Base-by-base conservation (phyloP, 768 basidiomycete species). In the Sporobolomyces pararoseus region DNA sequence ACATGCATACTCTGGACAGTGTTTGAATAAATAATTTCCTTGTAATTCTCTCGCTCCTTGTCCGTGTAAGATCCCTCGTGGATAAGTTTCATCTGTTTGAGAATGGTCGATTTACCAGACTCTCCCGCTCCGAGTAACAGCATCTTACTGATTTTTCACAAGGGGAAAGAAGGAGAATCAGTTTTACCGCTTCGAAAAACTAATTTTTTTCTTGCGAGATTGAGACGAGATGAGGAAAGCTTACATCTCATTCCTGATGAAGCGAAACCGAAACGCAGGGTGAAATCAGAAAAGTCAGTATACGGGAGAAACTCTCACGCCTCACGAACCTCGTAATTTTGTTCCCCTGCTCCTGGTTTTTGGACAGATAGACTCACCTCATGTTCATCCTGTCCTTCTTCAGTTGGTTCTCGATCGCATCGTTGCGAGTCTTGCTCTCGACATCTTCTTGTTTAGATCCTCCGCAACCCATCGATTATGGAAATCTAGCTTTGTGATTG, bases 71-170 rank as follows among this genome's bases (percentile, higher is more conserved):
- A 88, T 66, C 89, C 89, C 73, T 93, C 89, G 79, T 94, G 89
- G 71, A 95, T 93, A 80, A 95, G 88, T 79, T 95, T 93, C 91
- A 96, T 94, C 80, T 95, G 92, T 82, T 93, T 95, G 66, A 95
- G 85, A 52, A 95, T 89, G 4, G 91, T 94, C 2, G 90, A 91
- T 87, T 97, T 96, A 76, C 94, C 94, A 63, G 91, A 93, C 84
- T 96, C 93, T 81, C 95, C 93, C 68, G 95, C 93, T 66, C 95
- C 95, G 32, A 98, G 84, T 67, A 98, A 79, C 71, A 97, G 79
- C 93, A 97, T 95, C 83, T 97, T 94, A 78, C 79, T 79, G 67
- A n/a, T n/a, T n/a, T n/a, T 35, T 25, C 25, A 31, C 7, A 19
- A 21, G 29, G 31, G 16, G 10, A n/a, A n/a, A 19, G n/a, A n/a